Conservation (phyloP, 495 filamentous ascomycete genomes). For the Friedmanniomyces endolithicus region DNA sequence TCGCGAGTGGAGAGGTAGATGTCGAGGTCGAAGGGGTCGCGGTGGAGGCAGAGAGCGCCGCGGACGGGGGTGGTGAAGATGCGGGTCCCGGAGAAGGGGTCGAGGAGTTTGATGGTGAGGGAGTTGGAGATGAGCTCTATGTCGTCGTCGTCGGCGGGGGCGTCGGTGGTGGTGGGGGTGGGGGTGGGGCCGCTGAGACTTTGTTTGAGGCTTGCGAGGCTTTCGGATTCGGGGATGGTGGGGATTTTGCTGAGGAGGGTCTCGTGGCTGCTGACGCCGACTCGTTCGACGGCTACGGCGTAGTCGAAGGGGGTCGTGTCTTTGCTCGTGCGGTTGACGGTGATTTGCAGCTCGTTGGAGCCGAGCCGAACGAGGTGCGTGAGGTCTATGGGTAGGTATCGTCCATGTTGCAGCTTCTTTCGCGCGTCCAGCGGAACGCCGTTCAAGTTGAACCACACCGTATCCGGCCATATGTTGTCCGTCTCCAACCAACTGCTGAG, state of each 20-base stretch:
- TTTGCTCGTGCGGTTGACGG: conserved; percentile 34
- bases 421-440: conserved; percentile 41
- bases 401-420: conserved; percentile 54
- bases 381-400: conserved; percentile 64
- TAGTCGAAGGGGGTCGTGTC: conserved; percentile 33
- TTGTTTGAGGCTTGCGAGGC: conserved; percentile 38
- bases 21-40: conserved; percentile 81
- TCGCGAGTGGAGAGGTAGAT: conserved; percentile 45
- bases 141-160: conserved; percentile 55
- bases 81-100: conserved; percentile 52
- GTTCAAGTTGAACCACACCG: conserved; percentile 62
- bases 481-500: conserved; percentile 46
- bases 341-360: conserved; percentile 46
- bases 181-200: conserved; percentile 29
- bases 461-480: conserved; percentile 59
- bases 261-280: conserved; percentile 38
- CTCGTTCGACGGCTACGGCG: conserved; percentile 41
- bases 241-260: conserved; percentile 31
- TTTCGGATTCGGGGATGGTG: conserved; percentile 28
- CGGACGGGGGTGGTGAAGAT: conserved; percentile 64
- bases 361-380: conserved; percentile 42
- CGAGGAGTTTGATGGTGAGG: conserved; percentile 59
- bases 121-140: conserved; percentile 49
- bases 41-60: conserved; percentile 48
- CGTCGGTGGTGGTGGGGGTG: conserved; percentile 3